A percentile compares a stretch with the other conserved stretches of the same genome.
Evolutionary conservation across 2,329 filamentous ascomycete species (phyloP).

Genomic region (Daldinia sp.): DNA sequence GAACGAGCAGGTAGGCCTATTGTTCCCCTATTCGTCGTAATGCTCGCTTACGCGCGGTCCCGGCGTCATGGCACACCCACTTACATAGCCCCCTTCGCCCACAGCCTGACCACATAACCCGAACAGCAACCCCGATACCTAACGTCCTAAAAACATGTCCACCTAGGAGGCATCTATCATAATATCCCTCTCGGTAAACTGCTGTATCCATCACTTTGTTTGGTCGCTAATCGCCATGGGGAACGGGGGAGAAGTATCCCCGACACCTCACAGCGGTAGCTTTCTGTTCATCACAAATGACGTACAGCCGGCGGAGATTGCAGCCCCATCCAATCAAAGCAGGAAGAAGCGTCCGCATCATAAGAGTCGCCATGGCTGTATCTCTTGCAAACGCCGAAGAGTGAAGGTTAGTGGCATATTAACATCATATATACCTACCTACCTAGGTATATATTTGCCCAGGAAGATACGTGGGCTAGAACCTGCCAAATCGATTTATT

Average conservation of each 20-base stretch:
- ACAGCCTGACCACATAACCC: too few species aligned
- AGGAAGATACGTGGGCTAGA: too few species aligned
- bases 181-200: too few species aligned
- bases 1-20: not conserved
- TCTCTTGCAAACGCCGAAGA: not conserved
- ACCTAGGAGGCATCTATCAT: too few species aligned
- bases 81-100: too few species aligned
- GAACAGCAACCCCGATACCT: not conserved
- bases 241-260: not conserved
- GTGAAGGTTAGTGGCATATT: not conserved
- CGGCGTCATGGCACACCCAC: too few species aligned
- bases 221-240: not conserved
- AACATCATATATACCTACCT: too few species aligned
- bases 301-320: not conserved
- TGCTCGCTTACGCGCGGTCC: not conserved
- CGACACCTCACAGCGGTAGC: not conserved
- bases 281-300: not conserved
- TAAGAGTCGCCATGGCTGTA: not conserved
- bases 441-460: too few species aligned
- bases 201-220: too few species aligned
- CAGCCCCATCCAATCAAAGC: not conserved
- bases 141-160: not conserved
- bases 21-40: not conserved
- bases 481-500: not conserved
- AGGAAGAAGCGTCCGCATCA: not conserved